Base-by-base conservation (phyloP, 257 asterid genomes). In the Perilla frutescens region DNA sequence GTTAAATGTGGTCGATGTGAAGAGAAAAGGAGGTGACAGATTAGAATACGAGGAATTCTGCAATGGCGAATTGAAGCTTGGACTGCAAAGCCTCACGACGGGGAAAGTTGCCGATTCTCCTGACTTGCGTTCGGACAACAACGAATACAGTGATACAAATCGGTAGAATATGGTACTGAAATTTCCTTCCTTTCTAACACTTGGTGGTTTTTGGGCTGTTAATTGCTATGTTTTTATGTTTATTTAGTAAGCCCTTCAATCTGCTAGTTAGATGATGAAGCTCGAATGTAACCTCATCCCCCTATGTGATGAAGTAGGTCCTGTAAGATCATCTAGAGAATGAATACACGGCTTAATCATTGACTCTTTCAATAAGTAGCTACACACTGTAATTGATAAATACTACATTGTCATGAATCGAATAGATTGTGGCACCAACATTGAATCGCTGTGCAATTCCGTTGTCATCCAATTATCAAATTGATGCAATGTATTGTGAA, bases 1-100 rank as follows among this genome's bases (percentile, higher is more conserved):
- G 2, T 79, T 93, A 80, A 89, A 93, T 85, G 96, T 93, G 56
- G 92, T 93, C 67, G 98, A 93, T 83, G 93, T 93, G 82, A 89
- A 66, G 84, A 91, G 82, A 87, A 93, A 89, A 83, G 97, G 94
- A 41, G 98, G 98, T 8, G 93, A 91, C 73, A 83, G 78, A 77
- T 45, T 40, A 60, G 97, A 91, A 78, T 93, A 84, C 14, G 94
- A 91, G 67, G 96, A 93, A 37, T 93, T 93, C 72, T 87, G 89
- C 66, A 80, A 88, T 74, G 75, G 79, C 40, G 98, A 91, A 68
- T 63, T 93, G 82, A 88, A 78, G 72, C 96, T 97, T 1, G 96
- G 93, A 20, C 61, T 93, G 83, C 89, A 67, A 73, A 85, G 88
- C 81, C 91, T 93, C 31, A 13, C 50, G 49, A 34, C 12, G 50